Base-by-base conservation (phyloP, 805 yeast species). In the Wickerhamomyces bovis region DNA sequence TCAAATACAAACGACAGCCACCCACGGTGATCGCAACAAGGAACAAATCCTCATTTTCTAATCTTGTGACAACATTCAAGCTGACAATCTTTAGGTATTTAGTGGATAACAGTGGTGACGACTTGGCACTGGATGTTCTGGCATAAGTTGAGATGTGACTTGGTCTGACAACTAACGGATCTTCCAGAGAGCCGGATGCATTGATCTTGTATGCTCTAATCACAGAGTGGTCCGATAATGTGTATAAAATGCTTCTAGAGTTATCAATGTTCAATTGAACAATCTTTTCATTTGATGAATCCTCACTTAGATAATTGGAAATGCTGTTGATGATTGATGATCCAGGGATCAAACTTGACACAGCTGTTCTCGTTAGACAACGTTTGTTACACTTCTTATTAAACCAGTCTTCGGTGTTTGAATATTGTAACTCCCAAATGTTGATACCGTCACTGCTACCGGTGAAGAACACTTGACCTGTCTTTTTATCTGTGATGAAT, bases 351-450 rank as follows among this genome's bases (percentile, higher is more conserved):
- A 79, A 67, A 31, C 75, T 71, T 1, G 83, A 67, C 38, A 82
- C 64, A 0, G 72, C 81, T 53, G 78, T 78, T 66, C 79, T 81
- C 39, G 97, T 89, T 46, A 87, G 73, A 62, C 97, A 89, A 38
- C 83, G 80, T 63, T 89, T 89, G 55, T 80, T 80, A 60, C 95
- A 86, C 56, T 83, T 85, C 58, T 86, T 83, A 52, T 82, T 80
- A 62, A 89, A 89, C 87, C 96, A 92, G 45, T 87, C 83, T 42
- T 89, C 94, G 22, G 85, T 77, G 53, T 83, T 85, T 6, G 90
- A 77, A 62, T 94, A 94, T 49, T 80, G 82, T 45, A 94, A 70
- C 60, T 88, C 92, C 96, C 97, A 94, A 39, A 94, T 73, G 55
- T 90, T 81, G 33, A 73, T 67, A 2, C 89, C 92, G 53, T 86